A percentile compares a stretch with the other conserved stretches of the same genome.
Evolutionary conservation across 2,329 filamentous ascomycete genomes (phyloP).

Genomic region (Sordariomycetes sp.): DNA sequence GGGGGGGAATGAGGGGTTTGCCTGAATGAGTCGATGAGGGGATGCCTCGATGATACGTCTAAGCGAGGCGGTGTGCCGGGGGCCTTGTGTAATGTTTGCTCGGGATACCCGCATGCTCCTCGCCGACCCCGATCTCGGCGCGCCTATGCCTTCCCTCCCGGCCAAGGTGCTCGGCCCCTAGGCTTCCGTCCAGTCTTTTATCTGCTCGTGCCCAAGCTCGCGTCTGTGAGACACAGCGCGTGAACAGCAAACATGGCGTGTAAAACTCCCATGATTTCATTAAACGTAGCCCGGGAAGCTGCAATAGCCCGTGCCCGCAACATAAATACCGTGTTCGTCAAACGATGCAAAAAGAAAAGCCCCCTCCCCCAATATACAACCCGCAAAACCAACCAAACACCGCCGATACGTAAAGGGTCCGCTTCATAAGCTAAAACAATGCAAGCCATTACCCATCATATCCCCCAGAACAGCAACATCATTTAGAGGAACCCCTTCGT

Average conservation of each 20-base stretch:
- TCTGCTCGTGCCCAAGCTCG: not conserved
- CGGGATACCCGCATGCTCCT: not conserved
- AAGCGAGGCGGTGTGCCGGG: not conserved
- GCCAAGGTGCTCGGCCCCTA: not conserved
- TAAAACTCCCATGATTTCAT: not conserved
- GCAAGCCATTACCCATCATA: not conserved
- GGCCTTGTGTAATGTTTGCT: not conserved
- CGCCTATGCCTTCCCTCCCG: not conserved
- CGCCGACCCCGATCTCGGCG: not conserved
- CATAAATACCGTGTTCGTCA: not conserved
- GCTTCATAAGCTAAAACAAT: not conserved
- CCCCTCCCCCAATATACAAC: not conserved
- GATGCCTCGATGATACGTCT: not conserved
- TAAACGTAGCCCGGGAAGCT: not conserved
- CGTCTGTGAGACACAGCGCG: not conserved
- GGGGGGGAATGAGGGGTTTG: not conserved
- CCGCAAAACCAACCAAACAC: not conserved
- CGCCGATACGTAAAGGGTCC: not conserved
- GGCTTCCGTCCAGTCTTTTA: not conserved
- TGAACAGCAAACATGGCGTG: not conserved
- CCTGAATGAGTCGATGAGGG: not conserved
- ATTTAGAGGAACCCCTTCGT: slow-evolving; percentile 64
- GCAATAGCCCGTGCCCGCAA: not conserved
- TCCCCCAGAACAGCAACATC: not conserved
- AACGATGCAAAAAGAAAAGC: not conserved